Conservation (phyloP, 1,139 yeast genomes). For the Pneumocystis murina region DNA sequence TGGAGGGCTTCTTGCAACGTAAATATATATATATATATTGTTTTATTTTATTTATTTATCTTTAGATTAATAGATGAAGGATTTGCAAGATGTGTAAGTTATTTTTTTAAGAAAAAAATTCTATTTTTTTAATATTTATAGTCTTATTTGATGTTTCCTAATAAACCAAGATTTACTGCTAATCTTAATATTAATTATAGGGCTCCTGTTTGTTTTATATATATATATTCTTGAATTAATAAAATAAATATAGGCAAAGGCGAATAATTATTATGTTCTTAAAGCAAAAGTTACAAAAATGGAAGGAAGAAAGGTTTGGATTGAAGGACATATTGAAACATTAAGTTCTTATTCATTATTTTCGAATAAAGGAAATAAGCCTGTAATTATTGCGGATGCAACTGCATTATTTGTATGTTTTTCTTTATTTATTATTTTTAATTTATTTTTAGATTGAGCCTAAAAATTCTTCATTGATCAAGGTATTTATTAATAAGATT, state of each 20-base stretch:
- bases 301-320: slow-evolving; percentile 70
- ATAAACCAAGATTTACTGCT: slow-evolving; percentile 84
- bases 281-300: slow-evolving; percentile 50
- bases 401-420: slow-evolving; percentile 18
- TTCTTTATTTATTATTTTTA: slow-evolving; percentile 4
- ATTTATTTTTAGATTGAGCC: slow-evolving; percentile 21
- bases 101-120: background rate
- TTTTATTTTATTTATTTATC: background rate
- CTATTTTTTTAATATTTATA: background rate
- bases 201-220: slow-evolving; percentile 30
- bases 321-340: slow-evolving; percentile 48
- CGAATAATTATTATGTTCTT: slow-evolving; percentile 51
- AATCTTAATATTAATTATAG: slow-evolving; percentile 49
- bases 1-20: slow-evolving; percentile 70
- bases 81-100: slow-evolving; percentile 46
- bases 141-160: slow-evolving; percentile 75
- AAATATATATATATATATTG: background rate
- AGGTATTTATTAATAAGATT: background rate
- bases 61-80: slow-evolving; percentile 57
- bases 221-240: background rate
- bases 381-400: slow-evolving; percentile 19
- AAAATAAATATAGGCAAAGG: slow-evolving; percentile 27
- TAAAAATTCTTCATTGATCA: background rate
- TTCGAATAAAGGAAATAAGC: slow-evolving; percentile 15
- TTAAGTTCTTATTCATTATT: slow-evolving; percentile 17